Percentiles rank a stretch among this genome's conserved stretches.
These are phyloP conservation scores for Decorospora gaudefroyi DNA, from an alignment of 2,329 filamentous ascomycete genomes.

Conservation along the genomic window DNA sequence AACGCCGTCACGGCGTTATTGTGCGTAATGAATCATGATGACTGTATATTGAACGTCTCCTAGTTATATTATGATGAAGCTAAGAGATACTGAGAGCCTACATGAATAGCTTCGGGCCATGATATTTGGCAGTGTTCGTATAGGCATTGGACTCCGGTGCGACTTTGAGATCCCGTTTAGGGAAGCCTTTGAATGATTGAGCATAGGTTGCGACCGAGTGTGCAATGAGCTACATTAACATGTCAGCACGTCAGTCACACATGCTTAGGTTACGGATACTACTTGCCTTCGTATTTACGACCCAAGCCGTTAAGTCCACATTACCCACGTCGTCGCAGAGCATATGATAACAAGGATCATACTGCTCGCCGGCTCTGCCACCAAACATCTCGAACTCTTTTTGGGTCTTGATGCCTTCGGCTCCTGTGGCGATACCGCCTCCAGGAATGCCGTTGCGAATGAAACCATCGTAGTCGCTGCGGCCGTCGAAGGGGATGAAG, in stretches of 20 bases:
- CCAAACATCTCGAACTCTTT: constrained; percentile 46
- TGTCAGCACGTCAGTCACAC: constrained; percentile 6
- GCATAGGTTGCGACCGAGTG: constrained; percentile 47
- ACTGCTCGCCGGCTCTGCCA: constrained; percentile 47
- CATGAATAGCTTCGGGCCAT: constrained; percentile 43
- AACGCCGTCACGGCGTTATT: no score
- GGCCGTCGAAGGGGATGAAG: constrained; percentile 49
- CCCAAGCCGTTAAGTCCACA: constrained; percentile 46
- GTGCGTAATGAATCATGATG: no score
- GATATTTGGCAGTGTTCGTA: constrained; percentile 33
- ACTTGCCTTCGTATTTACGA: constrained; percentile 47
- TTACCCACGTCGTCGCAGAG: constrained; percentile 48
- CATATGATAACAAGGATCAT: constrained; percentile 49
- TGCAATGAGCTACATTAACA: constrained; percentile 47
- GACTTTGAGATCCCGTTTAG: constrained; percentile 31
- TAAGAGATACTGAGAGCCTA: constrained; percentile 11
- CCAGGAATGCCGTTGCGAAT: constrained; percentile 49
- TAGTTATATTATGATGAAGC: background rate
- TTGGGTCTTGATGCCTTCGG: constrained; percentile 50
- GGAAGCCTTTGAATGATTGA: constrained; percentile 43
- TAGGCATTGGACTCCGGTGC: constrained; percentile 25
- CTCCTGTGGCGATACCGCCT: constrained; percentile 50
- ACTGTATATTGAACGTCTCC: no score
- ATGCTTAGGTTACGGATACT: background rate
- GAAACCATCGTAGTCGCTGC: constrained; percentile 51